Base-by-base conservation (phyloP, 2,329 filamentous ascomycete genomes). In the Daldinia eschscholtzii region DNA sequence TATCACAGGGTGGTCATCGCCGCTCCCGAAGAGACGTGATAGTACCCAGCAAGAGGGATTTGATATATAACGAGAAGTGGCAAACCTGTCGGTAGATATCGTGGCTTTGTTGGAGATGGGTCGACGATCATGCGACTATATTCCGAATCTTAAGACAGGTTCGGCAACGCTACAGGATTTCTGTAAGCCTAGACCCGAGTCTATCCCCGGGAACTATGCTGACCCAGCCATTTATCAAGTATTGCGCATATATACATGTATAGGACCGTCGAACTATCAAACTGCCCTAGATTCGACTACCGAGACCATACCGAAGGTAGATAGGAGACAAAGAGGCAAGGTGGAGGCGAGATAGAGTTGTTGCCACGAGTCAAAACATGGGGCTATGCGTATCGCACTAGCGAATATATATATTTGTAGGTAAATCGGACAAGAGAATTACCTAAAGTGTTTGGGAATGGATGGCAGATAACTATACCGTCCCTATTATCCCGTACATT, bases 101-200 rank as follows among this genome's bases (percentile, higher is more conserved):
- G 10, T 35, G 20, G 41, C 4, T 23, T 18, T 6, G 18, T 48
- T 48, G 42, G 23, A 9, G 13, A 59, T 59, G 28, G 41, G 28
- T 12, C 18, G 28, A 56, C 18, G 33, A 30, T 56, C 41, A 35
- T 28, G n/a, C 23, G 50, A 18, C 52, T 41, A 30, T 61, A 55
- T 9, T 35, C 5, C 33, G 7, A 9, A 35, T 35, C 33, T 35
- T 9, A 10, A 9, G 7, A 35, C 2, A 35, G 7, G 7, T 35
- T 35, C 2, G 33, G 33, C 33, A 33, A 33, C 6, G 33, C 33
- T 6, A 9, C 7, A 10, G 5, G 33, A 9, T 7, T 9, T 35
- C 6, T 35, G 7, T 35, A 35, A 35, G 33, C 33, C 33, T 6
- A 35, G 6, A 35, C 10, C 33, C 5, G 10, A 35, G 33, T 9